Base-by-base conservation (phyloP, 2,329 filamentous ascomycete genomes). In the Trichoderma guizhouense region DNA sequence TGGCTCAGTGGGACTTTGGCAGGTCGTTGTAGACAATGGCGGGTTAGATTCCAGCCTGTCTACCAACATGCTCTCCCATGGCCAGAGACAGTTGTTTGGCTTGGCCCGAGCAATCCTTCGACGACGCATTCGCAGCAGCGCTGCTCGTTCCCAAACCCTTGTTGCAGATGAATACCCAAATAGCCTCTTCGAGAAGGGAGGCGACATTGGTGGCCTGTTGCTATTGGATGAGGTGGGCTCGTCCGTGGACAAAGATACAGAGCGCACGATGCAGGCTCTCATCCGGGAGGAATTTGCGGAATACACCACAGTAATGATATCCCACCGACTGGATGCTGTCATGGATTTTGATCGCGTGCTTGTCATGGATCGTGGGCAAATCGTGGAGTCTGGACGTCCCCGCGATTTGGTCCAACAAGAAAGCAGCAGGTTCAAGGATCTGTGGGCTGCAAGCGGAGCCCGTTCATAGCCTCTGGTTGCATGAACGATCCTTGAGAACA, bases 31-130 rank as follows among this genome's bases (percentile, higher is more conserved):
- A 0, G 76, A 79, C 5, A 75, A 78, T 3, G 82, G 82, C 3
- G 82, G 82, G 0, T 73, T 84, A 0, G 73, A 76, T 3, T 76
- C 77, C 0, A 74, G 72, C 2, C 83, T 91, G 73, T 81, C 82
- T n/a, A 79, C 84, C 2, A 82, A 86, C 7, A 81, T 83, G 65
- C 81, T 90, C 7, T 86, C 84, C 6, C 84, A 86, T 39, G 90
- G 90, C 0, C 90, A 92, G 77, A 85, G 85, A 58, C 90, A 92
- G 75, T 82, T 92, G 0, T 90, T 92, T 74, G 89, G 86, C 73
- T 83, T 92, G 1, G 89, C 87, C 0, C 80, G 89, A 0, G 90
- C 88, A 0, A 82, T 91, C 21, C 78, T 92, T 8, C 80, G 85
- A 2, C 69, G 62, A 30, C 61, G 69, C 3, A 51, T 71, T 34